Evolutionary conservation across 768 basidiomycete species (phyloP).

Genomic region (Pleurotus eryngii): DNA sequence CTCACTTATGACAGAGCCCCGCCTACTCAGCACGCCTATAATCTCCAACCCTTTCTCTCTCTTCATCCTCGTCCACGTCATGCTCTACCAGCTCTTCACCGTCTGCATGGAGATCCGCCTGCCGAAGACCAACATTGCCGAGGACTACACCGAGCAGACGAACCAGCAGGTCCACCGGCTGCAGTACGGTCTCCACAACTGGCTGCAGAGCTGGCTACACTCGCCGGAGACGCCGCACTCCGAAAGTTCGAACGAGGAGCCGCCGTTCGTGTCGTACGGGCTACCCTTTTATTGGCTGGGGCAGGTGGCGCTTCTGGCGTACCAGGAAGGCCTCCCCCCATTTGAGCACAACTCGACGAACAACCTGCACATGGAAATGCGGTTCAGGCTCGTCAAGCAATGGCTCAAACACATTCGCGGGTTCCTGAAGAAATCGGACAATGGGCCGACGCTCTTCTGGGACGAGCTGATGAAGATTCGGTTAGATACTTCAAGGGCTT

Average conservation of each 20-base stretch:
- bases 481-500: conserved; percentile 17
- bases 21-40: conserved; percentile 22
- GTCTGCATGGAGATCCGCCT: conserved; percentile 26
- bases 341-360: conserved; percentile 4
- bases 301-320: conserved; percentile 50
- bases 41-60: conserved; percentile 38
- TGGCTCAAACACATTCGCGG: conserved; percentile 48
- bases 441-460: conserved; percentile 42
- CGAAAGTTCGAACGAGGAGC: conserved; percentile 25
- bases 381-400: conserved; percentile 45
- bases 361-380: conserved; percentile 28
- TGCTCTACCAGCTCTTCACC: conserved; percentile 32
- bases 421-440: conserved; percentile 41
- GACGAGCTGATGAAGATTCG: conserved; percentile 45
- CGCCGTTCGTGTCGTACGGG: conserved; percentile 39
- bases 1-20: conserved; percentile 29
- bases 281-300: conserved; percentile 65
- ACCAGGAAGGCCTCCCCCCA: conserved; percentile 40
- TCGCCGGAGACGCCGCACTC: conserved; percentile 29
- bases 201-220: conserved; percentile 54
- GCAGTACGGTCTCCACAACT: conserved; percentile 55
- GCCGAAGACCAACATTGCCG: conserved; percentile 13
- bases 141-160: conserved; percentile 8
- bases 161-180: conserved; percentile 25
- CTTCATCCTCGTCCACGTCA: conserved; percentile 39